These are phyloP conservation scores for Talaromyces sp. DNA, from an alignment of 2,329 filamentous ascomycete species.

Conservation along the genomic window DNA sequence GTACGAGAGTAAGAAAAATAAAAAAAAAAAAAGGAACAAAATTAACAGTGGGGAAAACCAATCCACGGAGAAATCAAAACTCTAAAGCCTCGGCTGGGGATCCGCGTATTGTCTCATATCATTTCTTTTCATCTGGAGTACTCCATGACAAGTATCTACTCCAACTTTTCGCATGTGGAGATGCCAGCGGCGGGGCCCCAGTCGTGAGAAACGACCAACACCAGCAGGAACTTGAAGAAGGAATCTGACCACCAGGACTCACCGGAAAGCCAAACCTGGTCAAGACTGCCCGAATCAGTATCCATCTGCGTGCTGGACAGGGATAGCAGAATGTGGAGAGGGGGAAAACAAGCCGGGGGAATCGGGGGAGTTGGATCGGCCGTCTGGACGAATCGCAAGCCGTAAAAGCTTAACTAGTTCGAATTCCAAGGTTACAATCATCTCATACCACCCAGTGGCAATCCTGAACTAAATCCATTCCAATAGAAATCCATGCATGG, in stretches of 20 bases:
- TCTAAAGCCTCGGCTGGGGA: conserved; percentile 11
- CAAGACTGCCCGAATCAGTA: conserved; percentile 8
- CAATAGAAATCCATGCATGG: not conserved
- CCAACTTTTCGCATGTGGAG: conserved; percentile 11
- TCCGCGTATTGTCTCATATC: conserved; percentile 8
- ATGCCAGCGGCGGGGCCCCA: conserved; percentile 4
- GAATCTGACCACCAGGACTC: not conserved
- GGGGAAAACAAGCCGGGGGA: conserved; percentile 11
- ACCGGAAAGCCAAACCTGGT: conserved; percentile 17
- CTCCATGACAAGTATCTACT: not conserved
- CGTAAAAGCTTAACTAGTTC: conserved; percentile 11
- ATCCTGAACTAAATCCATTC: not conserved
- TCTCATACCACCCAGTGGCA: not conserved
- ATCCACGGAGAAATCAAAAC: conserved; percentile 13
- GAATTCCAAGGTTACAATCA: conserved; percentile 3
- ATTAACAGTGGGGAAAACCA: conserved; percentile 7
- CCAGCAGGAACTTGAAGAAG: not conserved
- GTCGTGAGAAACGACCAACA: conserved; percentile 4
- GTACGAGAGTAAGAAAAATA: not conserved
- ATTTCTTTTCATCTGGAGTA: conserved; percentile 14
- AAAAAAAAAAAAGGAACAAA: conserved; percentile 1
- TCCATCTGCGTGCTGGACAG: conserved; percentile 6
- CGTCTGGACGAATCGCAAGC: conserved; percentile 13
- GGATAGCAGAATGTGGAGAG: conserved; percentile 18
- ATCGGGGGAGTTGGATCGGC: conserved; percentile 15